A percentile compares a stretch with the other conserved stretches of the same genome.
phyloP scores from a whole-genome alignment of 495 filamentous ascomycete genomes.

The Rostrohypoxylon terebratum region DNA sequence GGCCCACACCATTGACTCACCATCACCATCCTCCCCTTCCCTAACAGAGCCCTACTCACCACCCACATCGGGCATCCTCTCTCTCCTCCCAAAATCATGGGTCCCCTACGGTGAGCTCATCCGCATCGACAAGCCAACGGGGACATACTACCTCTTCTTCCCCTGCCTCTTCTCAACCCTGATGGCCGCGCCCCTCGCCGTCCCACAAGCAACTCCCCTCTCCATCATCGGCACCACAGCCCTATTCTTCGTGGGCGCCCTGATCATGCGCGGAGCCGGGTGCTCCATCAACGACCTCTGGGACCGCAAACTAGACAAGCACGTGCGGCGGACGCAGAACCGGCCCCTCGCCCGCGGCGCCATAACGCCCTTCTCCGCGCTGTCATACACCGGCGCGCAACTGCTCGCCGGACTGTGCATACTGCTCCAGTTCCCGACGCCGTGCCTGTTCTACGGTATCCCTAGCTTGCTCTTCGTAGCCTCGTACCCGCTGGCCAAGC shows the following conservation, averaged over 20 bases:
- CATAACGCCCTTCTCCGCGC: conserved; percentile 75
- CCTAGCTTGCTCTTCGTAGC: conserved; percentile 86
- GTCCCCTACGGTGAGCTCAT: conserved; percentile 95
- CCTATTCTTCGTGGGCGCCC: conserved; percentile 86
- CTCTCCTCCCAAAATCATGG: conserved; percentile 77
- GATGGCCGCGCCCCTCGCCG: conserved; percentile 70
- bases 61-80: conserved; percentile 81
- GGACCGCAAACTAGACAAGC: conserved; percentile 92
- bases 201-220: conserved; percentile 67
- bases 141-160: conserved; percentile 95
- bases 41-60: conserved; percentile 65
- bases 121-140: conserved; percentile 92
- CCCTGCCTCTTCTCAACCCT: conserved; percentile 93
- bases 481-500: conserved; percentile 90
- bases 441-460: conserved; percentile 87
- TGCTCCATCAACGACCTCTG: conserved; percentile 98
- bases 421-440: conserved; percentile 85
- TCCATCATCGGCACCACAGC: conserved; percentile 71
- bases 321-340: conserved; percentile 86
- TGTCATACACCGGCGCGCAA: conserved; percentile 86
- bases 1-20: conserved; percentile 44
- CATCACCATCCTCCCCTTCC: conserved; percentile 32
- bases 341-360: conserved; percentile 91
- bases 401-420: conserved; percentile 83
- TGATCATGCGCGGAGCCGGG: conserved; percentile 98